Evolutionary conservation across 805 yeast species (phyloP).

Genomic region (Ogataea pini): DNA sequence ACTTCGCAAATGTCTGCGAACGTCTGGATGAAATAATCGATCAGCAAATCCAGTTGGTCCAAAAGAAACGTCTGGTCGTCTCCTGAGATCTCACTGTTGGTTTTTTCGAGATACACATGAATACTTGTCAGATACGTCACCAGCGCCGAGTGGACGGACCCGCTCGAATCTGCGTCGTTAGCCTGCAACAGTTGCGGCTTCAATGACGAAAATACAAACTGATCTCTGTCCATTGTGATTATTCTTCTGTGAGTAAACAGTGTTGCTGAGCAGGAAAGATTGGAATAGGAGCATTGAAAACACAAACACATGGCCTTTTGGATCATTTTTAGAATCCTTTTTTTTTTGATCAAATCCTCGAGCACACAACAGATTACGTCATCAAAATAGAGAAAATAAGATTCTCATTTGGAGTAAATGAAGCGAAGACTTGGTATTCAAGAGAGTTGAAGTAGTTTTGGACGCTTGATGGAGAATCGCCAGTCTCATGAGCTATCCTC

Average conservation of each 20-base stretch:
- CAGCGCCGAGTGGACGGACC: slow-evolving; percentile 16
- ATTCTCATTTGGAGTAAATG: no score
- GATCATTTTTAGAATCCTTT: neutral
- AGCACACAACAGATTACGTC: neutral
- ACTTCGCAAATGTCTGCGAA: slow-evolving; percentile 26
- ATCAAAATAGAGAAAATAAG: no score
- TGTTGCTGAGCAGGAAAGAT: neutral
- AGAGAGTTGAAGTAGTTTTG: no score
- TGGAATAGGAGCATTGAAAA: neutral
- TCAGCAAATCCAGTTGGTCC: slow-evolving; percentile 27
- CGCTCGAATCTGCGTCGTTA: slow-evolving; percentile 19
- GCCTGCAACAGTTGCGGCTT: slow-evolving; percentile 18
- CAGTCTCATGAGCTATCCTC: no score
- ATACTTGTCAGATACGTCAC: slow-evolving; percentile 22
- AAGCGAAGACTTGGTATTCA: no score
- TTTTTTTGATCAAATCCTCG: neutral
- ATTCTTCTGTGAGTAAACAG: neutral
- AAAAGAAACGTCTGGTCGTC: slow-evolving; percentile 26
- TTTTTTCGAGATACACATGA: slow-evolving; percentile 12
- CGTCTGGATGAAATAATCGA: slow-evolving; percentile 23
- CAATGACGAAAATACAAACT: slow-evolving; percentile 17
- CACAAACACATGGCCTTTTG: slow-evolving; percentile 9
- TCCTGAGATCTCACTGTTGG: slow-evolving; percentile 7
- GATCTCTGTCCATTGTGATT: slow-evolving; percentile 16
- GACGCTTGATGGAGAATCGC: no score